Base-by-base conservation (phyloP, 495 filamentous ascomycete genomes). In the Friedmanniomyces simplex region DNA sequence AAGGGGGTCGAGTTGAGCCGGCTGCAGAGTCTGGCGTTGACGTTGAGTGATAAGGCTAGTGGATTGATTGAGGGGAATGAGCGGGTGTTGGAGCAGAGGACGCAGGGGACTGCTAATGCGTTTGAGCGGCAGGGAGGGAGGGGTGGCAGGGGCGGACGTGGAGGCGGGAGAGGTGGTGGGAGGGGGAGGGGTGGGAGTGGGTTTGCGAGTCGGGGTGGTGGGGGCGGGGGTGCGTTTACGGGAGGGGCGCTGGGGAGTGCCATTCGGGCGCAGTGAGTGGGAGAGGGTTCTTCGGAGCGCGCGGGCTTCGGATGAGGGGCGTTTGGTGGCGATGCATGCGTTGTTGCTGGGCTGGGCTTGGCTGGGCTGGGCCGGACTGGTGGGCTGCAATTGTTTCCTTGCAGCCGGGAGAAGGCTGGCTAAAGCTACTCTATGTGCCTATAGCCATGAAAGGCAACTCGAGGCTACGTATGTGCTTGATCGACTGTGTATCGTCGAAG, bases 1-100 rank as follows among this genome's bases (percentile, higher is more conserved):
- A 97, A 97, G 84, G 93, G 93, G 49, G 93, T 99, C 54, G 94
- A 99, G 77, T 79, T 99, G 49, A 95, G 89, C 59, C 82, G 93
- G 61, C 82, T 99, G 52, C 93, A 99, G 76, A 95, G 88, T 74
- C 76, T 97, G 69, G 89, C 95, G 55, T 81, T 99, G 58, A 93
- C 89, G 22, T 75, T 99, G 47, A 86, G 86, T 56, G 93, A 99
- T 77, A 99, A 97, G 79, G 91, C 93, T 42, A 91, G 86, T 66
- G 84, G 84, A 46, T 79, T 99, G 25, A 95, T 97, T 71, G 93
- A 99, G 77, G 82, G 85, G 66, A 99, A 99, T 75, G 93, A 99
- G 74, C 86, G 94, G 69, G 91, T 88, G 48, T 78, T 97, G 59
- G 93, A 99, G 79, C 89, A 95, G 72, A 82, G 91, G 68, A 99